Evolutionary conservation across 176 grass and related monocot species (phyloP).

Genomic region (Lolium perenne): DNA sequence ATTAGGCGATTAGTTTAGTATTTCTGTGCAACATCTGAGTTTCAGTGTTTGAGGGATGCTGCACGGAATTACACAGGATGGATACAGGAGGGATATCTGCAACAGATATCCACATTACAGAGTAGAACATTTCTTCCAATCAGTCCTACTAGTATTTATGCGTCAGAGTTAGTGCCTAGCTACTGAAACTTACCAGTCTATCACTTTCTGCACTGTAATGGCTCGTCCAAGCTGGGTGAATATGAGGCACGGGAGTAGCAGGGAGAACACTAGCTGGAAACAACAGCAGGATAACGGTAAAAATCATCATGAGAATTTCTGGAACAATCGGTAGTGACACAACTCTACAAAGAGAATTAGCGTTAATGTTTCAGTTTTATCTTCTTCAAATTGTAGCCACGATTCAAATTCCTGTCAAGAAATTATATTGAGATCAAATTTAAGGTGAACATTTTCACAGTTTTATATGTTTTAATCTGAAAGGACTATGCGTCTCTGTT

Average conservation of each 20-base stretch:
- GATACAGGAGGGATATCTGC: not conserved
- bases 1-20: not conserved
- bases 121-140: not conserved
- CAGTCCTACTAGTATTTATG: not conserved
- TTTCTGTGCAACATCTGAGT: not conserved
- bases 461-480: not conserved
- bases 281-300: not conserved
- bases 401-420: too few species aligned
- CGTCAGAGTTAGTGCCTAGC: not conserved
- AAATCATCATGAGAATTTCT: not conserved
- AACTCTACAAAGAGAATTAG: not conserved
- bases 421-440: not conserved
- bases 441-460: not conserved
- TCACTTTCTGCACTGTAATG: slow-evolving; percentile 60
- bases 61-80: not conserved
- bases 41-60: not conserved
- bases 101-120: not conserved
- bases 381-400: too few species aligned
- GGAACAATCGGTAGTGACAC: too few species aligned
- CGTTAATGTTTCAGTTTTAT: too few species aligned
- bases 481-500: not conserved
- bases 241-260: slow-evolving; percentile 72
- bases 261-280: slow-evolving; percentile 68
- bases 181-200: slow-evolving; percentile 60
- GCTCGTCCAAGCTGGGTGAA: slow-evolving; percentile 77